phyloP scores from a whole-genome alignment of 495 filamentous ascomycete species.

The Trypethelium eluteriae region DNA sequence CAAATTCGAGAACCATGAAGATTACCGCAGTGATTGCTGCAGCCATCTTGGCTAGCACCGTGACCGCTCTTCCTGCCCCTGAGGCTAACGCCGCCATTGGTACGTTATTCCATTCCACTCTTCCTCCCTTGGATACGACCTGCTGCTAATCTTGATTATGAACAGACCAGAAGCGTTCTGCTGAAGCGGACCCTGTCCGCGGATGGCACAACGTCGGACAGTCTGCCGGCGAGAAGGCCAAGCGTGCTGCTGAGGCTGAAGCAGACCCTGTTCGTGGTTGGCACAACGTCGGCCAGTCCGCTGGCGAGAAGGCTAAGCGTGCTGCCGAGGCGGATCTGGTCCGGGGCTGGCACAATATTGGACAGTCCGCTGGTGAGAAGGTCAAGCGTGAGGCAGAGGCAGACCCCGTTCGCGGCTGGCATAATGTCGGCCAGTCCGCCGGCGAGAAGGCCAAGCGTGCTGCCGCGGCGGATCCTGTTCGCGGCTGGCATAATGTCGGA shows the following conservation, averaged over 20 bases:
- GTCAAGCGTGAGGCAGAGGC: constrained; percentile 43
- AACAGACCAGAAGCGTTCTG: constrained; percentile 1
- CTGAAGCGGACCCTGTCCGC: background rate
- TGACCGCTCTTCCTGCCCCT: background rate
- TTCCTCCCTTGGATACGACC: background rate
- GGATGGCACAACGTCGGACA: constrained; percentile 7
- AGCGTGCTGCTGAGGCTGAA: constrained; percentile 46
- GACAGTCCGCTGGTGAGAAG: constrained; percentile 40
- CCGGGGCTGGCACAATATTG: constrained; percentile 28
- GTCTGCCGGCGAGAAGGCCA: constrained; percentile 32
- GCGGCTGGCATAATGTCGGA: constrained; percentile 8
- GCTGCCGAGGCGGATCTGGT: constrained; percentile 39
- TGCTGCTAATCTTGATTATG: background rate
- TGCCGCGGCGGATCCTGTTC: background rate
- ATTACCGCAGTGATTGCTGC: background rate
- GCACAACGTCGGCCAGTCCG: constrained; percentile 31
- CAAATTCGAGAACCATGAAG: constrained; percentile 1
- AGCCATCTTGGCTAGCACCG: background rate
- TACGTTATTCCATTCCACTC: background rate
- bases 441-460: constrained; percentile 28
- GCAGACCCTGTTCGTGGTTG: constrained; percentile 37
- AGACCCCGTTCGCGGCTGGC: constrained; percentile 17
- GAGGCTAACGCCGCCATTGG: background rate
- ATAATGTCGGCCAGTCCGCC: constrained; percentile 14
- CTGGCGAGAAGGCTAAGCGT: constrained; percentile 46